A percentile compares a stretch with the other conserved stretches of the same genome.
These are phyloP conservation scores for Solanum hybrid DNA, from an alignment of 305 asterid species.

Conservation along the genomic window DNA sequence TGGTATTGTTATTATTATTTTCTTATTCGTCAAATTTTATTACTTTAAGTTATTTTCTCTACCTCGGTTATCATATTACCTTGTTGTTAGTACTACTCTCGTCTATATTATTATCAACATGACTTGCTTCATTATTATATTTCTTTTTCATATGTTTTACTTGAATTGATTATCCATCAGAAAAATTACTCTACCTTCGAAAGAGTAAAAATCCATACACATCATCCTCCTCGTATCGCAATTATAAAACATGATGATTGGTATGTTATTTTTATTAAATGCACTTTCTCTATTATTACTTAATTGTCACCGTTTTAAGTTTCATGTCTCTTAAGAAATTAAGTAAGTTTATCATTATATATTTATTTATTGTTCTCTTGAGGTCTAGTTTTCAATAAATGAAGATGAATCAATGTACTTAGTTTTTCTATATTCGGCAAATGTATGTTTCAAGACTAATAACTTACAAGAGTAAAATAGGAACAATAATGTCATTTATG, in stretches of 20 bases:
- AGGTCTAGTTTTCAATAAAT: not conserved
- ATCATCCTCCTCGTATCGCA: not conserved
- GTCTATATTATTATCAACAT: not conserved
- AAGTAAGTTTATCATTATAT: too few relatives aligned
- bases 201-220: not conserved
- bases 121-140: not conserved
- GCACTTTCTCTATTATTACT: rapidly evolving
- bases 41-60: not conserved
- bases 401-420: not conserved
- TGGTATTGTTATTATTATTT: not conserved
- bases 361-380: too few relatives aligned
- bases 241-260: not conserved
- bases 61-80: not conserved
- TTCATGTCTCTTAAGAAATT: not conserved
- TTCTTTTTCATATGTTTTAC: not conserved
- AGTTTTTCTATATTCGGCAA: too few relatives aligned
- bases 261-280: not conserved
- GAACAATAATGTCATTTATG: too few relatives aligned
- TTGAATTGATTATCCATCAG: not conserved
- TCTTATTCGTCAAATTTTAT: not conserved
- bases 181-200: not conserved
- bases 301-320: too few relatives aligned
- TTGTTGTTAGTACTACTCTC: not conserved
- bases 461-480: too few relatives aligned
- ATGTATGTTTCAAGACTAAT: not conserved